Evolutionary conservation across 768 basidiomycete species (phyloP), one percentile per base, ranked within the genome.

Genomic region (Boletus sp.): DNA sequence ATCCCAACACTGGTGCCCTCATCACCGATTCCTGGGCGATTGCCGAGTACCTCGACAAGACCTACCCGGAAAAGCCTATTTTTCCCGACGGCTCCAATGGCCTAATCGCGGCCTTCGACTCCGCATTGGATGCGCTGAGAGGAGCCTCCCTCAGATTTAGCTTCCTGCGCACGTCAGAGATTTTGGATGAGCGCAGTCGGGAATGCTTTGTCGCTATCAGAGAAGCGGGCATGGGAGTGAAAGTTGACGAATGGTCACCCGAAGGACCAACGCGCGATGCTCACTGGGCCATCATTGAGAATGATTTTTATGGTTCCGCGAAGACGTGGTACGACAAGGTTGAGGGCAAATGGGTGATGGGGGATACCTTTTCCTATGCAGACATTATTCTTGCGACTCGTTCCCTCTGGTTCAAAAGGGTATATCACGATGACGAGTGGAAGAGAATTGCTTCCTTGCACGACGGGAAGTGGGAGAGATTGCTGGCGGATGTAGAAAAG

Each of bases 181-280:
- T 69, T 37, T 55, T 81, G 52, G 71, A 67, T 29, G 64, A 70
- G 5, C 57, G 53, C 35, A 78, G 77, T 52, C 53, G 55, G 37
- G 69, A 63, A 29, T 75, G 74, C 61, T 82, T 78, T 57, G 59
- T 72, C 19, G 44, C 52, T 19, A 75, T 72, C 5, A 63, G 75
- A 33, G 69, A 72, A 51, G 52, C 15, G 3, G n/a, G 8, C 3
- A 66, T 74, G 43, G 75, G 75, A 6, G 65, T 56, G 40, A 62
- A 64, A 14, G 55, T 83, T 47, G 76, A 79, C 25, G 71, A 77
- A 32, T 56, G 78, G 32, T 64, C 65, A 7, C 74, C 75, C 0
- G 67, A 63, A 41, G 73, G 74, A 5, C 71, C 73, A 11, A 64
- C 54, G 45, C 61, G 70, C 15, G 65, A 65, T 7, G 68, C 47